A percentile compares a stretch with the other conserved stretches of the same genome.
Evolutionary conservation across 345 rosid genomes (phyloP).

Genomic region (Conringia planisiliqua): DNA sequence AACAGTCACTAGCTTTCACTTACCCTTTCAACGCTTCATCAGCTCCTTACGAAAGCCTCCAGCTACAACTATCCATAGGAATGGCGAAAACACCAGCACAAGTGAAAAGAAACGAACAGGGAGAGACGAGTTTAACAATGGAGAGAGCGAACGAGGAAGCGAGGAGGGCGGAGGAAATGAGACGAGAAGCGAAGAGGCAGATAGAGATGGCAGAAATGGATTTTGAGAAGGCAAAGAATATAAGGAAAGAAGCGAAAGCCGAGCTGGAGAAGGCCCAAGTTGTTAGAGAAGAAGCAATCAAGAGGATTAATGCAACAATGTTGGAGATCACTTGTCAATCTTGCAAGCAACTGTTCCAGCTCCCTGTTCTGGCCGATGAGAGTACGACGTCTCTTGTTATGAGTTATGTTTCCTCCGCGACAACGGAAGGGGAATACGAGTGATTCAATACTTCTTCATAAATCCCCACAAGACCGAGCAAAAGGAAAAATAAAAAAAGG

Average conservation of each 20-base stretch:
- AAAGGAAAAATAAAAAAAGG: not conserved
- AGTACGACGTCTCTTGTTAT: constrained; percentile 25
- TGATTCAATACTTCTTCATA: constrained; percentile 1
- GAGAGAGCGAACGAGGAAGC: constrained; percentile 44
- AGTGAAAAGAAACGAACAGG: constrained; percentile 13
- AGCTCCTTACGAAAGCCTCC: constrained; percentile 14
- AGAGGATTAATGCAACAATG: constrained; percentile 58
- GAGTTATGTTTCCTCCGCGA: constrained; percentile 31
- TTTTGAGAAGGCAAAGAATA: constrained; percentile 68
- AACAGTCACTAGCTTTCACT: constrained; percentile 20
- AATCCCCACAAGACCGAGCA: not conserved
- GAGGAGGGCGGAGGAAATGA: constrained; percentile 60
- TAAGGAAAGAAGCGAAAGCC: constrained; percentile 73
- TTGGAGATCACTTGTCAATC: constrained; percentile 71
- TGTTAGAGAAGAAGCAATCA: constrained; percentile 59
- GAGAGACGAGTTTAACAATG: constrained; percentile 31
- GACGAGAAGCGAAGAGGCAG: constrained; percentile 62
- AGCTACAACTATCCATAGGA: constrained; percentile 36
- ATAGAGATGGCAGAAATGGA: constrained; percentile 79
- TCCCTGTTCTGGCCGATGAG: constrained; percentile 29
- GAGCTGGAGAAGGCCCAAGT: constrained; percentile 68
- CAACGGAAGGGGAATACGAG: constrained; percentile 21
- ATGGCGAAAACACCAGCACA: constrained; percentile 29
- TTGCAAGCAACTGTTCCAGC: constrained; percentile 65
- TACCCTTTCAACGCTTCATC: constrained; percentile 17